Evolutionary conservation across 2,329 filamentous ascomycete species (phyloP), one percentile per base, ranked within the genome.

Genomic region (Epichloe sp.): DNA sequence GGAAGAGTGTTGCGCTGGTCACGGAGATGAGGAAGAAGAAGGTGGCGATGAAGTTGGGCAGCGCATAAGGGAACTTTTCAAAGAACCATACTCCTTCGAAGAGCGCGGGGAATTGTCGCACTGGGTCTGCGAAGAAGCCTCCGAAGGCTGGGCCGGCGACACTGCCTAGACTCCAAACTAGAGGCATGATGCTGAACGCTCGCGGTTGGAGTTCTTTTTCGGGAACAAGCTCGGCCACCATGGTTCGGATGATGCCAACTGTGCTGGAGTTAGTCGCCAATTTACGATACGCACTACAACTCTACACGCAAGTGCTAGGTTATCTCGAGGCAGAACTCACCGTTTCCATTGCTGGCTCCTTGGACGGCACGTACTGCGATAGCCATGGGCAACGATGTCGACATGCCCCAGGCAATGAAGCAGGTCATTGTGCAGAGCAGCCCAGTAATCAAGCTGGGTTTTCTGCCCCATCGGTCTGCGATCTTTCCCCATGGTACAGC

Each of bases 151-250:
- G 91, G 0, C 91, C 91, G 58, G 95, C 86, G 38, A 95, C 88
- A 37, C 82, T 86, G 0, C 91, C 91, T 49, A 96, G 72, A 11
- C 83, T 89, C 85, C 88, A 97, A 35, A 80, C 86, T 15, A 97
- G 70, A 4, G 91, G 91, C 90, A 97, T 96, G 44, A 97, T 75
- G 56, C 85, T 89, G 66, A 97, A 97, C 0, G 93, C 93, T 49
- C 82, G 75, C 0, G 91, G 90, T 62, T 96, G 91, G 6, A 95
- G 73, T 62, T 89, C 85, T 64, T 79, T 88, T 65, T 93, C 82
- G 0, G 88, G 86, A 2, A 95, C 89, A 76, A 96, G 82, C 66
- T 96, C 91, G 0, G 91, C 91, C 2, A 96, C 89, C 71, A 93
- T 88, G 15, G 88, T 95, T 57, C 90, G 74, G 56, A 96, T 84